Evolutionary conservation across 306 rosid species (phyloP), one percentile per base, ranked within the genome.

Genomic region (Biancaea sappan): DNA sequence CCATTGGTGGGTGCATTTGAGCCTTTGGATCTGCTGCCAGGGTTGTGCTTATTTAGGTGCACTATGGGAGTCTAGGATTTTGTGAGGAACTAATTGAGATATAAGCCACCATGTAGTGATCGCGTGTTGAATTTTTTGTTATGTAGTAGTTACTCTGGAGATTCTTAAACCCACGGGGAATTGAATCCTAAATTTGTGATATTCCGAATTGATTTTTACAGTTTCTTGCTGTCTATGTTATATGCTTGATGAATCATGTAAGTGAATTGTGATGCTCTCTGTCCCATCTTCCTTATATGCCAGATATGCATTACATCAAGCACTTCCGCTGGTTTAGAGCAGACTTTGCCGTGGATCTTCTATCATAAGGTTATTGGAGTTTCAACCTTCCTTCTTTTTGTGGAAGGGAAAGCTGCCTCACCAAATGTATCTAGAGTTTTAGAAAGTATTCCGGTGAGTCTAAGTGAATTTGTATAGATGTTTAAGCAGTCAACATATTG

Each of bases 301-400:
- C 78, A 90, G 98, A 87, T 90, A 81, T 85, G 91, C 71, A 74
- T 93, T 64, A 85, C 89, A 11, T 86, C 96, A 6, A 90, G 96
- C 72, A 94, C 96, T 83, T 90, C 98, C 25, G 96, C 92, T 57
- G 90, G 91, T 66, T 80, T 94, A 72, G 95, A 92, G 75, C 99
- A 94, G 84, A 90, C 80, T 44, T 84, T 94, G 81, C 99, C 99
- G 1, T 92, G 99, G 99, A 87, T 94, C 65, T 94, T 81, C 81
- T 94, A 90, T 84, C 99, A 94, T 74, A 94, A 92, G 82, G 93
- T 94, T 31, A 80, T 94, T 67, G 99, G 99, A 75, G 99, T 94
- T 73, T 88, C 99, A 0, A 87, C 12, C 76, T 94, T 92, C 66
- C 80, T 90, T 22, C 95, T 94, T 69, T 94, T 94, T 35, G 97